Percentiles rank a stretch among this genome's conserved stretches.
Evolutionary conservation across 306 rosid genomes (phyloP).

Genomic region (Ceratonia siliqua): DNA sequence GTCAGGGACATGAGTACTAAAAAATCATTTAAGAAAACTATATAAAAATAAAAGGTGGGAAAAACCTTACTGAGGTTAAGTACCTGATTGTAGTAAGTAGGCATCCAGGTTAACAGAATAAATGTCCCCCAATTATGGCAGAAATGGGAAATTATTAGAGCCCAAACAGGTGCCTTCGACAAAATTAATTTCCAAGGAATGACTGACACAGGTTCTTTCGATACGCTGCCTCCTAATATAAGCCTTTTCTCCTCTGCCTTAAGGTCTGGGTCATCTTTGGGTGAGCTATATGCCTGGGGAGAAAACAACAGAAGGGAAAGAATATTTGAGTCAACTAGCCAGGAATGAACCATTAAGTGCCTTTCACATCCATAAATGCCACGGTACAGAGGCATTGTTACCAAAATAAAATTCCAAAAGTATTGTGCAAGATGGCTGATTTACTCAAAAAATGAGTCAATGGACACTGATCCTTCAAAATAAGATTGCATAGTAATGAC

Average conservation of each 20-base stretch:
- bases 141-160: constrained; percentile 87
- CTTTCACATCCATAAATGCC: constrained; percentile 17
- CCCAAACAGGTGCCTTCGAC: constrained; percentile 97
- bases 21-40: constrained; percentile 5
- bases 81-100: constrained; percentile 98
- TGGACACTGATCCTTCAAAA: constrained; percentile 1
- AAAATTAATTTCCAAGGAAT: constrained; percentile 94
- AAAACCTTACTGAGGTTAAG: neutral
- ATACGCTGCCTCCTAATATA: constrained; percentile 64
- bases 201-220: constrained; percentile 77
- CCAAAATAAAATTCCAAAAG: constrained; percentile 12
- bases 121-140: constrained; percentile 99
- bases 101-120: constrained; percentile 97
- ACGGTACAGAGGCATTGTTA: neutral
- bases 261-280: constrained; percentile 79
- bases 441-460: constrained; percentile 7
- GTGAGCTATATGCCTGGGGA: constrained; percentile 87
- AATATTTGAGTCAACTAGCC: constrained; percentile 21
- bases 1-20: neutral
- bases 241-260: constrained; percentile 62
- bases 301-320: constrained; percentile 32
- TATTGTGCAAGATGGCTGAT: constrained; percentile 13
- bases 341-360: constrained; percentile 11
- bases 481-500: neutral
- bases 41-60: neutral